phyloP scores from a whole-genome alignment of 768 basidiomycete genomes.

The Boletus eberwhitei region DNA sequence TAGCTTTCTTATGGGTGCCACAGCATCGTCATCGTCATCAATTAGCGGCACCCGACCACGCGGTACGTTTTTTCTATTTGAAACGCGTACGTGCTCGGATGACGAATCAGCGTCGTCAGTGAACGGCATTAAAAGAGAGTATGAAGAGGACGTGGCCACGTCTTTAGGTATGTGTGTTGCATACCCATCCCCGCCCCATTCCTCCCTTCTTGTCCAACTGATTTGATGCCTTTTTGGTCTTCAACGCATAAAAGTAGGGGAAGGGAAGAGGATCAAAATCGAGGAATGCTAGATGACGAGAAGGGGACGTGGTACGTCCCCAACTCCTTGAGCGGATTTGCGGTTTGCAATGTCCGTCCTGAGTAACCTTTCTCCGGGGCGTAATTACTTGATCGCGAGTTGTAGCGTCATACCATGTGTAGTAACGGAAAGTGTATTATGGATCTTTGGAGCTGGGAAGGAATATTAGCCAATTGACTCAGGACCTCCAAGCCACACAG shows the following conservation, averaged over 20 bases:
- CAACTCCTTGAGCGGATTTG: background rate
- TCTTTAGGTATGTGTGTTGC: conserved; percentile 1
- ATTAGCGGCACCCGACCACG: background rate
- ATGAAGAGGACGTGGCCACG: conserved; percentile 4
- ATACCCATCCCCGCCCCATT: background rate
- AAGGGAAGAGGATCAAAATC: conserved; percentile 16
- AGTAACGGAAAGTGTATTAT: background rate
- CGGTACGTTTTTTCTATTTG: background rate
- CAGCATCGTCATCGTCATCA: background rate
- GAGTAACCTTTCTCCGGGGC: no score
- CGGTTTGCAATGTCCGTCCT: background rate
- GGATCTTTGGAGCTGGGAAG: no score
- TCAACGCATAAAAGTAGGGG: background rate
- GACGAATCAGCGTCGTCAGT: background rate
- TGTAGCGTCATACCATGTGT: background rate
- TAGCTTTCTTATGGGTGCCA: background rate
- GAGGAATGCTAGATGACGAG: conserved; percentile 7
- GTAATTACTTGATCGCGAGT: background rate
- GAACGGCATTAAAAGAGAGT: conserved; percentile 11
- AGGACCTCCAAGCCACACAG: background rate
- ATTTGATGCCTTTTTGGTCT: background rate
- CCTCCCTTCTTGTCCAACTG: no score
- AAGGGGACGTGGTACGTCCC: background rate
- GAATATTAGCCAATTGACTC: no score
- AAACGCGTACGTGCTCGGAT: background rate